Conservation (phyloP, 2,329 filamentous ascomycete genomes). For the Colletotrichum sojae region DNA sequence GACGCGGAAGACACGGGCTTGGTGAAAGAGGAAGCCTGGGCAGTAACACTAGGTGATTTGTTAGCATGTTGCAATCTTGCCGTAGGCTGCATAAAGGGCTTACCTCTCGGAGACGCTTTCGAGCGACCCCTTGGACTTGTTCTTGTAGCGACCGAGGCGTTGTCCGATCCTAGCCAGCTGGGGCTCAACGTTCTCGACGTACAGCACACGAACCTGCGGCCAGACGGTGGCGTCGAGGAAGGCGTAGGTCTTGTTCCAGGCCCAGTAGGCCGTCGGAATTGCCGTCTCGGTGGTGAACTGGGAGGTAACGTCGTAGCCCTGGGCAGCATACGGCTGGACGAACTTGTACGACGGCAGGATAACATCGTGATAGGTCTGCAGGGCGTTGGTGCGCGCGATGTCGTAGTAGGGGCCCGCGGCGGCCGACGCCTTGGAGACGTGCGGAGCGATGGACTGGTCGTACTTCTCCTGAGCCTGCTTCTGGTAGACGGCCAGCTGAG, state of each 20-base stretch:
- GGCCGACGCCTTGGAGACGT: slow-evolving; percentile 74
- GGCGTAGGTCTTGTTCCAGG: slow-evolving; percentile 76
- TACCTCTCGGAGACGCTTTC: slow-evolving; percentile 54
- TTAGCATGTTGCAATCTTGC: neutral
- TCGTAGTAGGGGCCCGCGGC: slow-evolving; percentile 80
- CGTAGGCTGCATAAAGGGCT: neutral
- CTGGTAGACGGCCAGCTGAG: slow-evolving; percentile 78
- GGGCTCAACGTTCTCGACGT: slow-evolving; percentile 93
- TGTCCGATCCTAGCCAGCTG: slow-evolving; percentile 94
- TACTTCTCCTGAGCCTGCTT: slow-evolving; percentile 76
- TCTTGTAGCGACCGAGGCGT: slow-evolving; percentile 83
- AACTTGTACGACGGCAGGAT: slow-evolving; percentile 82
- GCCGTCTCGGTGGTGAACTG: slow-evolving; percentile 78
- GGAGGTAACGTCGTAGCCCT: slow-evolving; percentile 77
- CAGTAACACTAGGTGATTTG: slow-evolving; percentile 19
- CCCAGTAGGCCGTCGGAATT: slow-evolving; percentile 79
- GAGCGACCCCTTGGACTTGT: slow-evolving; percentile 54
- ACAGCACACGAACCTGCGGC: slow-evolving; percentile 85
- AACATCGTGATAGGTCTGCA: slow-evolving; percentile 79
- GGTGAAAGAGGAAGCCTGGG: slow-evolving; percentile 57
- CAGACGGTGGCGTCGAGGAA: slow-evolving; percentile 85
- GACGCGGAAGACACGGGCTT: slow-evolving; percentile 52
- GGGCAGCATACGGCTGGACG: slow-evolving; percentile 80
- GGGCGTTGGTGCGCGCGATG: slow-evolving; percentile 72
- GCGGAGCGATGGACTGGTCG: slow-evolving; percentile 77